phyloP scores from a whole-genome alignment of 768 basidiomycete species.

The Lactifluus echinatus region DNA sequence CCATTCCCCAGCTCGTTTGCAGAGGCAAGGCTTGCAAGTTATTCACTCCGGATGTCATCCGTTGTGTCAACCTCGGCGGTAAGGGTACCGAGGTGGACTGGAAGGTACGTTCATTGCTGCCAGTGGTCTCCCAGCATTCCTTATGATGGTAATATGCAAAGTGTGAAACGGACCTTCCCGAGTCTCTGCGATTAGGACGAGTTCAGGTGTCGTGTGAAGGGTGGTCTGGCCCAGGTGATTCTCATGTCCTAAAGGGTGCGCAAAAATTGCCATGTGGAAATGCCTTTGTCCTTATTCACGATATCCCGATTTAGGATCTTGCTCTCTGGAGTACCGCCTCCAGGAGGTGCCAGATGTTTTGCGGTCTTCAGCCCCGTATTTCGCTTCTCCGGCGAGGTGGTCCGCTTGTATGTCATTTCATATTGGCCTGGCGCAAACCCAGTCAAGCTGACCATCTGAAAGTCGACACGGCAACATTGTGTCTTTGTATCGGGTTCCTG shows the following conservation, averaged over 20 bases:
- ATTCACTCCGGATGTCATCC: constrained; percentile 78
- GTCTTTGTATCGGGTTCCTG: constrained; percentile 31
- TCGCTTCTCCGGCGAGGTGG: neutral
- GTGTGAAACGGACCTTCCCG: constrained; percentile 89
- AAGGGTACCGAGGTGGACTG: constrained; percentile 78
- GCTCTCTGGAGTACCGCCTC: constrained; percentile 77
- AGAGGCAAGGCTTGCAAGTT: constrained; percentile 66
- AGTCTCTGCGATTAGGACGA: constrained; percentile 70
- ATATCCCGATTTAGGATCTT: constrained; percentile 51
- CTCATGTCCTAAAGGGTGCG: constrained; percentile 75
- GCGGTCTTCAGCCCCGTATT: constrained; percentile 14
- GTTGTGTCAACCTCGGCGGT: constrained; percentile 76
- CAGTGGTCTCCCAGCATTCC: neutral
- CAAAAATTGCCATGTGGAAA: neutral
- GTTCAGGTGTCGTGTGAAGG: constrained; percentile 90
- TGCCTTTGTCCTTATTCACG: neutral
- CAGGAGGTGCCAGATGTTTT: constrained; percentile 49
- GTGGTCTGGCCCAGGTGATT: constrained; percentile 75
- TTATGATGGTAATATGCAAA: constrained; percentile 24
- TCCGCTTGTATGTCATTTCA: neutral
- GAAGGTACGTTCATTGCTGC: constrained; percentile 48
- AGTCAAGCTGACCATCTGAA: neutral
- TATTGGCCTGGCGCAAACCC: neutral
- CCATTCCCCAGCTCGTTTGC: constrained; percentile 76
- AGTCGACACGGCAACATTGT: constrained; percentile 4